Evolutionary conservation across 139 green algal genomes (phyloP), one percentile per base, ranked within the genome.

Genomic region (Picochlorum costavermella): DNA sequence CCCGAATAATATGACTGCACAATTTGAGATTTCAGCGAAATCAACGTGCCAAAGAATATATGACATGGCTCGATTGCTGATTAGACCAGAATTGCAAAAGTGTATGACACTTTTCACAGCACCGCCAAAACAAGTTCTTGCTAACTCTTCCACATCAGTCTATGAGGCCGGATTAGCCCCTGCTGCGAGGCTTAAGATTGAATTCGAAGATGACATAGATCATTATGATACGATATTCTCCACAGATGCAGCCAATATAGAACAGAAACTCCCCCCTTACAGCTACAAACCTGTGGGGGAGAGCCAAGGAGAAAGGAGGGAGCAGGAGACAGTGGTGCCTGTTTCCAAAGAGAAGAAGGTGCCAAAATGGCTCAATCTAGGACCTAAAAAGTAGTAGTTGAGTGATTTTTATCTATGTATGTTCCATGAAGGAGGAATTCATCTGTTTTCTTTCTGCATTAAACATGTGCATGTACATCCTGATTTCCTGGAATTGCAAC

Each of bases 91-190:
- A 20, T 4, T 31, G 40, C 5, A 16, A 11, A 64, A 56, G 12
- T 17, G n/a, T 13, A 16, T 64, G 12, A 57, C 56, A 5, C 14
- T 64, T 9, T 64, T 58, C 30, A 64, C 58, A 57, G 14, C 58
- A 17, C 58, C 58, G 17, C 58, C 58, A 28, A 64, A 64, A 28
- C 58, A 8, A 64, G 25, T 40, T 6, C 25, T 64, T 17, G 6
- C 56, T 30, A 3, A 64, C 25, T n/a, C 6, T 30, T 30, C n/a
- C 12, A 11, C 13, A 11, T 11, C 58, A 31, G 12, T 64, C 6
- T 64, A 64, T 59, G 25, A 28, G 16, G 23, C 25, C 16, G 58
- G 58, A 17, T 28, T 64, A 28, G n/a, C 16, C 20, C 58, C 58
- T 26, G 58, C 23, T 56, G 58, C 58, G 8, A 64, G 58, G 33